phyloP scores from a whole-genome alignment of 176 grass and related monocot genomes.

The Raddia distichophylla region DNA sequence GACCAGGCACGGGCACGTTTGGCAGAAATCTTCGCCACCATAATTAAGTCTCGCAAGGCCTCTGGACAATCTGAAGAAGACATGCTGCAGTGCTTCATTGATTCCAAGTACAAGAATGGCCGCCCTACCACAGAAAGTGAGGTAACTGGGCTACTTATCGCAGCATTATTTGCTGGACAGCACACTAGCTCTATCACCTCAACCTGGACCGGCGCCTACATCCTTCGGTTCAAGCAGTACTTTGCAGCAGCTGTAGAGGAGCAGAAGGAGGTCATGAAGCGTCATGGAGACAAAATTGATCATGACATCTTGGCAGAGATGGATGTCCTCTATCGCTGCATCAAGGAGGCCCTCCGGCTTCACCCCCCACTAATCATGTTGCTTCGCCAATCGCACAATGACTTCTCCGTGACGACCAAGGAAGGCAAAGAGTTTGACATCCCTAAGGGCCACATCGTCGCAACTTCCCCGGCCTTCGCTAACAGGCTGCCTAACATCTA shows the following conservation, averaged over 20 bases:
- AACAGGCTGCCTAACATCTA: conserved; percentile 88
- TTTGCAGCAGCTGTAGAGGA: conserved; percentile 69
- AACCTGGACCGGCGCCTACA: conserved; percentile 95
- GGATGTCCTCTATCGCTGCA: conserved; percentile 94
- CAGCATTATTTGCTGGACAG: conserved; percentile 92
- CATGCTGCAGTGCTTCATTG: conserved; percentile 98
- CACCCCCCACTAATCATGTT: conserved; percentile 94
- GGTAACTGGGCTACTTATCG: conserved; percentile 86
- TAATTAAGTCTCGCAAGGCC: conserved; percentile 88
- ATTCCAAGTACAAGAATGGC: conserved; percentile 97
- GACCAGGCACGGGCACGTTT: conserved; percentile 78
- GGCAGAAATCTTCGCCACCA: conserved; percentile 81
- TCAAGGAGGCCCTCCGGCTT: conserved; percentile 94
- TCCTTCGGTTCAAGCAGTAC: conserved; percentile 73
- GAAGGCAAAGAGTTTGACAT: conserved; percentile 86
- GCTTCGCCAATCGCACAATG: conserved; percentile 78
- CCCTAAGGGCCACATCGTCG: conserved; percentile 95
- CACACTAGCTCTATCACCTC: conserved; percentile 99
- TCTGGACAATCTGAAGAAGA: conserved; percentile 78
- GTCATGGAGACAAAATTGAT: conserved; percentile 75
- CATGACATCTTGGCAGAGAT: conserved; percentile 96
- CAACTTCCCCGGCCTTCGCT: conserved; percentile 82
- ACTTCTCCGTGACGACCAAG: conserved; percentile 80
- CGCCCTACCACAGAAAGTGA: conserved; percentile 76
- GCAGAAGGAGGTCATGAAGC: conserved; percentile 86